phyloP scores from a whole-genome alignment of 2,329 filamentous ascomycete species.

The Arthrobotrys pseudoclavata region DNA sequence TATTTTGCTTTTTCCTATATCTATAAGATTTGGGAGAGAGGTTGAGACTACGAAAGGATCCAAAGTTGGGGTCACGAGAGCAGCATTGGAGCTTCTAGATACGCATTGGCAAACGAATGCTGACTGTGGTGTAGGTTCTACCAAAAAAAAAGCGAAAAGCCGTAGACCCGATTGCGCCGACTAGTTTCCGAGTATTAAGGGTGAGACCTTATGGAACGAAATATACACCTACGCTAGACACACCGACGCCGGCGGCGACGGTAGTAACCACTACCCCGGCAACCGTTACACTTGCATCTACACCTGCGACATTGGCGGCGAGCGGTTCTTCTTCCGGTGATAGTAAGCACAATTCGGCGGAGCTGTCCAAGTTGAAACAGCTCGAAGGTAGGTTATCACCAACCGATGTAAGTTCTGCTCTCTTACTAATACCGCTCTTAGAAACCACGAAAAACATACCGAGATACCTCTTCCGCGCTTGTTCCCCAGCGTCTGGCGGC shows the following conservation, averaged over 20 bases:
- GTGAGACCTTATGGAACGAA: not conserved
- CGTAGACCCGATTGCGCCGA: constrained; percentile 11
- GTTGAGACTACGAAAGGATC: constrained; percentile 42
- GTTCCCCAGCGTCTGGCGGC: constrained; percentile 46
- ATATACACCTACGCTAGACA: not conserved
- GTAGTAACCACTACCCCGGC: constrained; percentile 4
- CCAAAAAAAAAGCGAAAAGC: constrained; percentile 35
- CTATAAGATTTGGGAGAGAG: not conserved
- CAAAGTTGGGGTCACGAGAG: not conserved
- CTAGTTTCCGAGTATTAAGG: constrained; percentile 39
- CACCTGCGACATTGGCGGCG: not conserved
- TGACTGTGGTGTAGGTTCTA: constrained; percentile 22
- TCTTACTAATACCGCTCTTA: constrained; percentile 10
- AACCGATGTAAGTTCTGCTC: not conserved
- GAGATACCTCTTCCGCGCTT: constrained; percentile 53
- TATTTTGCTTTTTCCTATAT: constrained; percentile 7
- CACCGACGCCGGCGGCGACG: not conserved
- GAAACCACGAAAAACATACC: constrained; percentile 48
- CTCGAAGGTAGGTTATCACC: constrained; percentile 35
- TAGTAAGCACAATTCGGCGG: not conserved
- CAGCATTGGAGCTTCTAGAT: not conserved
- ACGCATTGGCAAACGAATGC: not conserved
- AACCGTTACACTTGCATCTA: not conserved
- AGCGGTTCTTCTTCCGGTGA: not conserved
- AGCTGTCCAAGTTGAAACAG: constrained; percentile 24